Percentiles rank a stretch among this genome's conserved stretches.
phyloP scores from a whole-genome alignment of 2,329 filamentous ascomycete species.

The Aspergillus jensenii region DNA sequence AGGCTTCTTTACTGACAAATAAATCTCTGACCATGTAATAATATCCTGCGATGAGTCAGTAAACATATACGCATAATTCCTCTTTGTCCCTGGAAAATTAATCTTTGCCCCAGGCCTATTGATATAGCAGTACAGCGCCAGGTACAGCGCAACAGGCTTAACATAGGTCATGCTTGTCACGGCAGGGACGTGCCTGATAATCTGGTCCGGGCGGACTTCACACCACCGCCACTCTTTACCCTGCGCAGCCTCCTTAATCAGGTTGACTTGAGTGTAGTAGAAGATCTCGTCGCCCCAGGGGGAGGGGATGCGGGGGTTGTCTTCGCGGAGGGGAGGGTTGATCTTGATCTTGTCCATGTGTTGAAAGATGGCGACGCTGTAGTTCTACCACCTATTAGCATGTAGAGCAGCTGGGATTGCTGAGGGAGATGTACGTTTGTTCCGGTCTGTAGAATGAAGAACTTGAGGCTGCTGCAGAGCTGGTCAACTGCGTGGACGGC shows the following conservation, averaged over 20 bases:
- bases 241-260: constrained; percentile 34
- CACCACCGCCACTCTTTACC: constrained; percentile 47
- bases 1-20: constrained; percentile 19
- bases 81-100: constrained; percentile 37
- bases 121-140: constrained; percentile 37
- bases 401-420: not conserved
- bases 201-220: constrained; percentile 47
- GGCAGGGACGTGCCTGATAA: constrained; percentile 25
- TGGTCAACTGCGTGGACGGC: constrained; percentile 41
- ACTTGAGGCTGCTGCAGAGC: constrained; percentile 39
- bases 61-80: constrained; percentile 32
- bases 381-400: constrained; percentile 26
- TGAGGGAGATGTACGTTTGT: constrained; percentile 34
- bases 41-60: constrained; percentile 40
- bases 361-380: constrained; percentile 29
- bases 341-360: constrained; percentile 21
- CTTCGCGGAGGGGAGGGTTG: constrained; percentile 40
- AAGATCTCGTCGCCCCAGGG: constrained; percentile 46
- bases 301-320: constrained; percentile 42
- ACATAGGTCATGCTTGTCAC: constrained; percentile 46
- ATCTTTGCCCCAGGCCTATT: constrained; percentile 37
- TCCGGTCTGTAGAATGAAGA: constrained; percentile 44
- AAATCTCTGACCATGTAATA: constrained; percentile 25
- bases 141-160: constrained; percentile 41
- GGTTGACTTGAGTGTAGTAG: constrained; percentile 48